Conservation (phyloP, 192 early-diverging fungal species). For the Coemansia sp. region DNA sequence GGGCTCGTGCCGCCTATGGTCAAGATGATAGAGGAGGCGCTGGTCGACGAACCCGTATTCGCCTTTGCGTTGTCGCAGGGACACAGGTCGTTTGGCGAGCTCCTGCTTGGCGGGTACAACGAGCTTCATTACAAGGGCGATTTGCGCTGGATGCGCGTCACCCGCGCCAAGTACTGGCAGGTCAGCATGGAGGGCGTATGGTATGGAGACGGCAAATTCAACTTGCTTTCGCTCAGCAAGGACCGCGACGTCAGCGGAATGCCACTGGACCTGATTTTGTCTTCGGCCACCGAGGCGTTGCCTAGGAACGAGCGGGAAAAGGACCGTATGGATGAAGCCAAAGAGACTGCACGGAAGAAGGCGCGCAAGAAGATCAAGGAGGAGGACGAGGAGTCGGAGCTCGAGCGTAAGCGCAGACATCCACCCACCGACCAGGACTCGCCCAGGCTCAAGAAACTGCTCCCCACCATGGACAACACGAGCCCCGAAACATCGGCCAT, state of each 20-base stretch:
- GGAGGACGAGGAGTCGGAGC: constrained; percentile 26
- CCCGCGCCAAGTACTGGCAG: constrained; percentile 63
- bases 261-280: constrained; percentile 36
- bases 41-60: constrained; percentile 52
- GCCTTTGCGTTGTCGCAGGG: constrained; percentile 51
- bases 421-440: constrained; percentile 31
- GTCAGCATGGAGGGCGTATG: constrained; percentile 51
- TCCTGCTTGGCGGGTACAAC: constrained; percentile 59
- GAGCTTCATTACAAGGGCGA: constrained; percentile 57
- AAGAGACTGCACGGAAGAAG: constrained; percentile 20
- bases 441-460: constrained; percentile 47
- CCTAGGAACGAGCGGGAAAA: constrained; percentile 10
- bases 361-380: constrained; percentile 31
- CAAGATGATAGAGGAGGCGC: constrained; percentile 47
- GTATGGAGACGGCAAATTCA: constrained; percentile 52
- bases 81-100: constrained; percentile 44
- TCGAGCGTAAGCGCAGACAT: constrained; percentile 23
- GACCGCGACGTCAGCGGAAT: constrained; percentile 34
- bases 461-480: constrained; percentile 15
- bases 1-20: constrained; percentile 51
- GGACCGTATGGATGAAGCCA: constrained; percentile 18
- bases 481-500: constrained; percentile 49
- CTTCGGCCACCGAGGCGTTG: constrained; percentile 16
- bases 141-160: constrained; percentile 56
- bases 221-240: constrained; percentile 47